Conservation (phyloP, 441 rosid species). For the Erysimum cheiri region DNA sequence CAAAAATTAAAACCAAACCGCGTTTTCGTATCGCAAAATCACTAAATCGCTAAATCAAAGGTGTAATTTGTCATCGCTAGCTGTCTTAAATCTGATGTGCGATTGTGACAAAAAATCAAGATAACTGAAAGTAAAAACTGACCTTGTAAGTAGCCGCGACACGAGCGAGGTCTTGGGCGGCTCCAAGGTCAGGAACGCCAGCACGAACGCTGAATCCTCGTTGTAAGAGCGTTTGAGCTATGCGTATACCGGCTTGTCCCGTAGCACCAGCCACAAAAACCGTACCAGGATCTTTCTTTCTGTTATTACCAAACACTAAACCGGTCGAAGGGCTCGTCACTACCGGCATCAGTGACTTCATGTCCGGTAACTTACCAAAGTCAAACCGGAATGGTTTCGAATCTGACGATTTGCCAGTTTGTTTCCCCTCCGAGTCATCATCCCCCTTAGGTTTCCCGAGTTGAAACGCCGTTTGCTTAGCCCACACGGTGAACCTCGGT, state of each 20-base stretch:
- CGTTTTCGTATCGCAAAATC: not conserved
- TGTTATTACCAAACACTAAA: constrained; percentile 56
- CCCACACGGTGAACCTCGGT: constrained; percentile 53
- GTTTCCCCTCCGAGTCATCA: constrained; percentile 46
- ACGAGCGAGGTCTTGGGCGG: constrained; percentile 90
- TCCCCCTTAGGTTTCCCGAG: constrained; percentile 54
- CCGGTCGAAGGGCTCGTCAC: constrained; percentile 57
- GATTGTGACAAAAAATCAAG: constrained; percentile 1
- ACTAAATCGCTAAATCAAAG: not conserved
- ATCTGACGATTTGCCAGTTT: constrained; percentile 42
- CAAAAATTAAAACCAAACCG: not conserved
- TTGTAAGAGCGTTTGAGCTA: constrained; percentile 72
- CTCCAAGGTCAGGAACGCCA: constrained; percentile 81
- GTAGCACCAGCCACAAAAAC: constrained; percentile 97
- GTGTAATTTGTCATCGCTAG: not conserved
- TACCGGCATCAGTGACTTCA: constrained; percentile 72
- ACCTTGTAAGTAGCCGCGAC: constrained; percentile 87
- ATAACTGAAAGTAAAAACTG: constrained; percentile 19
- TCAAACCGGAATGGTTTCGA: constrained; percentile 68
- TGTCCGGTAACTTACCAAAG: constrained; percentile 63
- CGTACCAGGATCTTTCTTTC: constrained; percentile 81
- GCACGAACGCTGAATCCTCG: constrained; percentile 88
- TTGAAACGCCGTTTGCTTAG: constrained; percentile 64
- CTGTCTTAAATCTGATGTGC: not conserved
- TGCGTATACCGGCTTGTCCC: constrained; percentile 89